A percentile compares a stretch with the other conserved stretches of the same genome.
These are phyloP conservation scores for Tricholomella constricta DNA, from an alignment of 768 basidiomycete species.

Conservation along the genomic window DNA sequence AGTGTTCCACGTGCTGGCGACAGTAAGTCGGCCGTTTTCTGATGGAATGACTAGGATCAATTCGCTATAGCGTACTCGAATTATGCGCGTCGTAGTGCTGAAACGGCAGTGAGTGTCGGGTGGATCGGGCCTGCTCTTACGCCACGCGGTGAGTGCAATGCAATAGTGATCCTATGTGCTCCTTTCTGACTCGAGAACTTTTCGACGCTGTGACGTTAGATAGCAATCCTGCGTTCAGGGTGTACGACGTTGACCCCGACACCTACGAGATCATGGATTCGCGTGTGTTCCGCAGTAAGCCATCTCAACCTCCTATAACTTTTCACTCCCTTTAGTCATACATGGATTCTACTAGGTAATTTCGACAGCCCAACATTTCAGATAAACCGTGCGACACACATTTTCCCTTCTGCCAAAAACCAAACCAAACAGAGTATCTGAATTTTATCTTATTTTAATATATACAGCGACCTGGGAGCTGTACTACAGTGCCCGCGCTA, in stretches of 20 bases:
- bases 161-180: not conserved
- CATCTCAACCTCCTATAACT: not conserved
- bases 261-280: constrained; percentile 68
- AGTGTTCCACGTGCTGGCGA: too few relatives aligned
- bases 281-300: constrained; percentile 49
- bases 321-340: not conserved
- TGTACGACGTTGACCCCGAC: constrained; percentile 67
- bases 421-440: too few relatives aligned
- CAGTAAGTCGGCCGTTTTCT: too few relatives aligned
- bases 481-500: constrained; percentile 57
- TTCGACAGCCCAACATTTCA: constrained; percentile 47
- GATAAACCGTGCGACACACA: constrained; percentile 37
- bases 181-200: not conserved
- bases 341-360: constrained; percentile 34
- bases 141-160: constrained; percentile 47
- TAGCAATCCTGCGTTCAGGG: constrained; percentile 56
- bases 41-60: constrained; percentile 21
- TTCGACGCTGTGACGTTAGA: constrained; percentile 35
- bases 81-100: constrained; percentile 44
- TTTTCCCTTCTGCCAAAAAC: too few relatives aligned
- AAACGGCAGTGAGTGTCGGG: constrained; percentile 47
- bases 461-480: too few relatives aligned
- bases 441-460: too few relatives aligned
- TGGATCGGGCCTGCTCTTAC: constrained; percentile 60
- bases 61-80: constrained; percentile 63